phyloP scores from a whole-genome alignment of 331 rosid genomes.

The Quercus lobata region DNA sequence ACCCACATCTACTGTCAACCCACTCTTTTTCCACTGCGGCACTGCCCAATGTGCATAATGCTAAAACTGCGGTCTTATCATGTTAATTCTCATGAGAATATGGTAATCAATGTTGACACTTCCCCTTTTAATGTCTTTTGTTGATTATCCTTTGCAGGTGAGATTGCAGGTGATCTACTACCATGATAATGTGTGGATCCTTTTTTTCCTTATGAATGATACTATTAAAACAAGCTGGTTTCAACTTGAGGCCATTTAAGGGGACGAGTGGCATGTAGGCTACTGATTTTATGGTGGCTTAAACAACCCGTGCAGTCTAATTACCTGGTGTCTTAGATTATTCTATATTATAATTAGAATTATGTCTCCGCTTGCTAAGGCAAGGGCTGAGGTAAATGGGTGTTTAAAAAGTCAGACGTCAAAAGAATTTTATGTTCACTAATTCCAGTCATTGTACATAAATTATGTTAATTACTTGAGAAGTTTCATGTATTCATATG shows the following conservation, averaged over 20 bases:
- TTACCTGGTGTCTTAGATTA: neutral
- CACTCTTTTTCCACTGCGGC: neutral
- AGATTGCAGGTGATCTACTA: constrained; percentile 31
- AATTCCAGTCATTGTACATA: neutral
- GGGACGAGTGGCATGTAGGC: neutral
- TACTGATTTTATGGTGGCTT: neutral
- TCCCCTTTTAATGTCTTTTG: neutral
- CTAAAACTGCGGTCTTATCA: neutral
- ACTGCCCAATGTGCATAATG: neutral
- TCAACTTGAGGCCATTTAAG: constrained; percentile 1
- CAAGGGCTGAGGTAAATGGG: neutral
- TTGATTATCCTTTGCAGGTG: constrained; percentile 27
- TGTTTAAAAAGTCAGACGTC: neutral
- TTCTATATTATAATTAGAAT: neutral
- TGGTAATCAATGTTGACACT: neutral
- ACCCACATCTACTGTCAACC: neutral
- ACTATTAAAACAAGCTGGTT: neutral
- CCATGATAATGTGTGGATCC: constrained; percentile 14
- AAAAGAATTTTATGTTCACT: neutral
- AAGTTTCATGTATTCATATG: neutral
- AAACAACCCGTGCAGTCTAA: neutral
- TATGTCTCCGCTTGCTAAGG: neutral
- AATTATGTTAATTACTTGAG: neutral
- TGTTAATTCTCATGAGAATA: neutral
- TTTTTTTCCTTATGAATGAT: neutral